phyloP scores from a whole-genome alignment of 2,329 filamentous ascomycete genomes.

The Exophiala viscosa region DNA sequence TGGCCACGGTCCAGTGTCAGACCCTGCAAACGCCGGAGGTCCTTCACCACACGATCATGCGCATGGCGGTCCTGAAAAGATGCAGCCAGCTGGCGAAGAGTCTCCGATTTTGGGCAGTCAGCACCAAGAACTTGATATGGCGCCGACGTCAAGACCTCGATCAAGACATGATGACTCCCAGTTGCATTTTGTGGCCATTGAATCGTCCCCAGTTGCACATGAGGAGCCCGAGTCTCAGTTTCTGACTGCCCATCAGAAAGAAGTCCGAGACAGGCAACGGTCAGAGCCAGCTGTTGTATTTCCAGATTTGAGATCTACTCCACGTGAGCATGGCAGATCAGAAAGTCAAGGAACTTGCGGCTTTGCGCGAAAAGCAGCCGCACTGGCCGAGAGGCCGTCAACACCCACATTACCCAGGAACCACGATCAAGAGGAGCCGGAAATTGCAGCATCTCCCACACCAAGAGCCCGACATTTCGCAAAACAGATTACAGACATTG shows the following conservation, averaged over 20 bases:
- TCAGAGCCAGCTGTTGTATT: constrained; percentile 63
- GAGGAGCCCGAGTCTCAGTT: constrained; percentile 61
- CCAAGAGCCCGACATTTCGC: constrained; percentile 24
- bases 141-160: constrained; percentile 43
- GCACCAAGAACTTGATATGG: neutral
- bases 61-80: neutral
- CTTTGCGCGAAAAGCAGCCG: constrained; percentile 20
- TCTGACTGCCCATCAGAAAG: constrained; percentile 74
- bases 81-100: neutral
- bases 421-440: constrained; percentile 18
- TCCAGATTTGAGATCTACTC: constrained; percentile 61
- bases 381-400: constrained; percentile 17
- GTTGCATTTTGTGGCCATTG: constrained; percentile 69
- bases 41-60: neutral
- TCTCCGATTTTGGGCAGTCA: constrained; percentile 19
- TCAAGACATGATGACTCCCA: constrained; percentile 79
- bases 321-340: constrained; percentile 26
- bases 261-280: constrained; percentile 69
- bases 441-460: constrained; percentile 27
- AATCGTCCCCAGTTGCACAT: constrained; percentile 53
- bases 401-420: constrained; percentile 25
- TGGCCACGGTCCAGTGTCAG: neutral
- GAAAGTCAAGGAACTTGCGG: constrained; percentile 16
- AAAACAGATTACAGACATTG: constrained; percentile 21
- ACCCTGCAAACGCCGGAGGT: neutral